Evolutionary conservation across 441 rosid species (phyloP), one percentile per base, ranked within the genome.

Genomic region (Capsella rubella): DNA sequence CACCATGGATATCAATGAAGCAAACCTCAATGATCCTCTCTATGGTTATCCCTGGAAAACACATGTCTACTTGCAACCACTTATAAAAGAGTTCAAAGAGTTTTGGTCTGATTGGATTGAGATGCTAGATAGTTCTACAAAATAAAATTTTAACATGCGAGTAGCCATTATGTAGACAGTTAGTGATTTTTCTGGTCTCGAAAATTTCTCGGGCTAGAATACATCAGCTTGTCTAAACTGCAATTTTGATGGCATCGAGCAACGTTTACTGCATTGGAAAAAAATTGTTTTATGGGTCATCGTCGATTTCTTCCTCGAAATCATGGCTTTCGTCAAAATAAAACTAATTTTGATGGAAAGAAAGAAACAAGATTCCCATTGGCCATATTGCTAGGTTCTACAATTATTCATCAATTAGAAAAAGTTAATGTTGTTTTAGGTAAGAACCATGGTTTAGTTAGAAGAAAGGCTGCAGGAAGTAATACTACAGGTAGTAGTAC

Each of bases 241-340:
- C 18, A 60, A 25, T 8, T 60, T 2, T 25, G 65, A 60, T 37
- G 42, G 10, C 1, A 14, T 18, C 0, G 52, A 5, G 3, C 52
- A 3, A 47, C 52, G 51, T 8, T 61, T 61, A 45, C 18, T 1
- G 0, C 8, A 45, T 45, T 8, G 67, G 6, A 50, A 39, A 9
- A 9, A 64, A 59, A 45, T 21, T 65, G 55, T 25, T 51, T 65
- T 50, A 21, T 50, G 3, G 70, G 43, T 21, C 69, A 64, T 49
- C 43, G 45, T 15, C 69, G 56, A 3, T 64, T 46, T 47, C 40
- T 64, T 31, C 45, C 7, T 4, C 0, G 1, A 18, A 3, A 50
- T 12, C 50, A 40, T 40, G 8, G 1, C 0, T 40, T 60, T 25
- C 45, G 50, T 2, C 27, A 34, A 34, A 34, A 25, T 14, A 13